These are phyloP conservation scores for Plicaturopsis crispa DNA, from an alignment of 768 basidiomycete genomes.

Conservation along the genomic window DNA sequence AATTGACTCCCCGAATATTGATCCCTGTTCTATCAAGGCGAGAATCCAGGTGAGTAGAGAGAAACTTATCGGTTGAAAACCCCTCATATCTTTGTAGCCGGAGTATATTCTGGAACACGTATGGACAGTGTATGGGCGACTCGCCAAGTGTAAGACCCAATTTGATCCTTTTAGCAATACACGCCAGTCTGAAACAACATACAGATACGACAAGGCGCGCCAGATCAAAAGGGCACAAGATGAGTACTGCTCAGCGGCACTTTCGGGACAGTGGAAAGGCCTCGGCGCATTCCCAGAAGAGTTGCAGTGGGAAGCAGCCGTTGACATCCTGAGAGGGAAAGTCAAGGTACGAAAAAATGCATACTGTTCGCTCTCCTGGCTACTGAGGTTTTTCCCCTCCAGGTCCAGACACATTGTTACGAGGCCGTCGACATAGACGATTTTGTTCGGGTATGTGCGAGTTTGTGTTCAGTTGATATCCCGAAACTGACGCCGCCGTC, in stretches of 20 bases:
- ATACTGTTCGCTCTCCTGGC: too few relatives aligned
- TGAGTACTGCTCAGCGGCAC: constrained; percentile 48
- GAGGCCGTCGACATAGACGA: constrained; percentile 68
- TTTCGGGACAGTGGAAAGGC: constrained; percentile 37
- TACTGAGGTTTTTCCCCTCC: constrained; percentile 3
- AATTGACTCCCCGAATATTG: too few relatives aligned
- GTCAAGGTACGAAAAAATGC: constrained; percentile 75
- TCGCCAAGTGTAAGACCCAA: constrained; percentile 25
- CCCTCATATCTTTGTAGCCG: constrained; percentile 14
- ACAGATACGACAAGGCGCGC: constrained; percentile 56
- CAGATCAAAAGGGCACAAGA: constrained; percentile 64
- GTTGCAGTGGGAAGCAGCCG: constrained; percentile 72
- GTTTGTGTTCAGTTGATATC: background rate
- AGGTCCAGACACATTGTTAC: constrained; percentile 53
- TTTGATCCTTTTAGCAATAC: constrained; percentile 70
- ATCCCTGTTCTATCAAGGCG: constrained; percentile 26
- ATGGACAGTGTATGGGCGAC: constrained; percentile 16
- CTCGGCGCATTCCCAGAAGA: constrained; percentile 60
- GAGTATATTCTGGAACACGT: constrained; percentile 37
- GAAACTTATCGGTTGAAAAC: constrained; percentile 3
- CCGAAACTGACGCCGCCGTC: background rate
- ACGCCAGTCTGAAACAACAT: constrained; percentile 46
- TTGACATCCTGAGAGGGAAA: constrained; percentile 70
- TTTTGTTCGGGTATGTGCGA: constrained; percentile 47
- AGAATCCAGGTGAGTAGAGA: constrained; percentile 41